These are phyloP conservation scores for Gyrodon lividus DNA, from an alignment of 768 basidiomycete genomes.

Conservation along the genomic window DNA sequence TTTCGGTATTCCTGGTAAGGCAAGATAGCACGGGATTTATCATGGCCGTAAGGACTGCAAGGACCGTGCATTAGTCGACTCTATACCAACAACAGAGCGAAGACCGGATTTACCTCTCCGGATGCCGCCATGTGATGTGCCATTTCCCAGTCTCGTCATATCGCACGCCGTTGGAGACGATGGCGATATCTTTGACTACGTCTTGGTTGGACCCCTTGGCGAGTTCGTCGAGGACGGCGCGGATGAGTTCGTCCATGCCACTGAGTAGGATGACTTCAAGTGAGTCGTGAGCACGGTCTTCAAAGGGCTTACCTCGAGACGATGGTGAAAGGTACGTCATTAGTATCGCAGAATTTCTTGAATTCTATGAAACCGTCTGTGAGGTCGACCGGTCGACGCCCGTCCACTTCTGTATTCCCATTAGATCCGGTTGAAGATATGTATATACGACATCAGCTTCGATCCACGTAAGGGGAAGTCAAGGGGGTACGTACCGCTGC, in stretches of 20 bases:
- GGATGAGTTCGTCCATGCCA: constrained; percentile 93
- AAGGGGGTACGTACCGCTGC: constrained; percentile 41
- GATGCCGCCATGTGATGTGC: constrained; percentile 86
- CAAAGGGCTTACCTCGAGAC: constrained; percentile 70
- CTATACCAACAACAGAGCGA: not conserved
- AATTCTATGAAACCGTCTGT: constrained; percentile 79
- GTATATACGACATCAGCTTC: too few relatives aligned
- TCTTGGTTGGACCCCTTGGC: constrained; percentile 55
- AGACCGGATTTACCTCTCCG: constrained; percentile 64
- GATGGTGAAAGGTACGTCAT: constrained; percentile 86
- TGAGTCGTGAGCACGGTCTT: not conserved
- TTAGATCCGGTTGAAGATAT: not conserved
- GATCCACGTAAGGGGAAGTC: not conserved
- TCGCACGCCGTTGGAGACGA: constrained; percentile 92
- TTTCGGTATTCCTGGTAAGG: constrained; percentile 64
- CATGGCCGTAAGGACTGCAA: constrained; percentile 83
- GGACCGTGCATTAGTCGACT: not conserved
- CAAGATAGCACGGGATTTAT: constrained; percentile 93
- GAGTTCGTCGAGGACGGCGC: constrained; percentile 77
- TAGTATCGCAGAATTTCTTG: constrained; percentile 75
- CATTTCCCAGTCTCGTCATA: constrained; percentile 60
- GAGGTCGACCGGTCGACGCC: constrained; percentile 12
- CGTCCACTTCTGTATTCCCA: constrained; percentile 6
- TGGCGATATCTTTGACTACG: constrained; percentile 73
- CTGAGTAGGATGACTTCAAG: constrained; percentile 35